Evolutionary conservation across 768 basidiomycete genomes (phyloP).

Genomic region (Pholiota molesta): DNA sequence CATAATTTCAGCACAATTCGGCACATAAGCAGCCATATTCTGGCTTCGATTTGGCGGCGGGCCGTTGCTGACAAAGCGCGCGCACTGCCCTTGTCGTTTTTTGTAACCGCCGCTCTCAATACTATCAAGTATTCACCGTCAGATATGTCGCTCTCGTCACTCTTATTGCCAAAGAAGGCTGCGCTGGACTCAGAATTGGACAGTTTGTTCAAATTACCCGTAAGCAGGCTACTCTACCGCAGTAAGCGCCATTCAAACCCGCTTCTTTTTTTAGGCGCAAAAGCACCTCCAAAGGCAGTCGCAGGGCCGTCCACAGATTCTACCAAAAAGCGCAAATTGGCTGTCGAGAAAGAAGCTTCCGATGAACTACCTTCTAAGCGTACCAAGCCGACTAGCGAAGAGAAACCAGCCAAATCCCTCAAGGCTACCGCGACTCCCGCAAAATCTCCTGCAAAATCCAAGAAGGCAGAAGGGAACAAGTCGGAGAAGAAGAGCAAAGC

Average conservation of each 20-base stretch:
- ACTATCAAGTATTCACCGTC: not conserved
- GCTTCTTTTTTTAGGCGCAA: conserved; percentile 15
- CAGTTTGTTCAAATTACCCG: conserved; percentile 58
- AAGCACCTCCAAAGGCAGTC: conserved; percentile 12
- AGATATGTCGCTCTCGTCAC: conserved; percentile 57
- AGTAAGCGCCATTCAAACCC: not conserved
- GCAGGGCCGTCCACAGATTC: conserved; percentile 24
- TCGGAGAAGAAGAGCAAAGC: conserved; percentile 16
- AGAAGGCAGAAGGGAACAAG: conserved; percentile 17
- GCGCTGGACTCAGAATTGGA: conserved; percentile 64
- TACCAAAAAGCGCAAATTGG: conserved; percentile 37
- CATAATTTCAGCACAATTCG: not conserved
- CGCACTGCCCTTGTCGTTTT: not conserved
- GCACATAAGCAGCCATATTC: too few species aligned
- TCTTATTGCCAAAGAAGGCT: conserved; percentile 47
- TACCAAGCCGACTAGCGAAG: conserved; percentile 24
- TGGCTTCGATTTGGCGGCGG: not conserved
- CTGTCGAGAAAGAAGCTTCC: conserved; percentile 16
- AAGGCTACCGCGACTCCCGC: conserved; percentile 2
- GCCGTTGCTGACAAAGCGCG: not conserved
- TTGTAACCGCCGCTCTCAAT: not conserved
- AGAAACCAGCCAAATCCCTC: not conserved
- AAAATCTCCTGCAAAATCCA: conserved; percentile 15
- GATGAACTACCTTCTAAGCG: conserved; percentile 26
- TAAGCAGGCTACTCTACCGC: conserved; percentile 6